These are phyloP conservation scores for Lipomyces starkeyi DNA, from an alignment of 805 yeast species.

Conservation along the genomic window DNA sequence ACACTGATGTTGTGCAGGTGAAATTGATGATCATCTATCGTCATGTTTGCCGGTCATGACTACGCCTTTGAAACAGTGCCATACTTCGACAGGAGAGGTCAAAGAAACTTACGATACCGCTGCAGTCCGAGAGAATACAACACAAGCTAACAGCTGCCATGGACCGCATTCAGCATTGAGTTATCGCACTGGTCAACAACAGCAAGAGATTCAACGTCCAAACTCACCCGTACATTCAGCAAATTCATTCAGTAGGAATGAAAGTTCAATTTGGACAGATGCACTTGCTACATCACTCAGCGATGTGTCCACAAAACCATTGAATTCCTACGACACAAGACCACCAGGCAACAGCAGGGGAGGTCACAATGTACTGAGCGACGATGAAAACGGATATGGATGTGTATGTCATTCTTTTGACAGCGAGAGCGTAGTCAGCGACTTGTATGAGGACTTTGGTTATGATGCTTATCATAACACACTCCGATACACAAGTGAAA, in stretches of 20 bases:
- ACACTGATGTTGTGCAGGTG: not conserved
- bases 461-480: slow-evolving; percentile 3
- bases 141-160: not conserved
- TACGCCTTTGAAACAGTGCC: not conserved
- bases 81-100: not conserved
- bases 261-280: not conserved
- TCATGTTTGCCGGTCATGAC: not conserved
- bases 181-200: not conserved
- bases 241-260: not conserved
- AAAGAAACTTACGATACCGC: not conserved
- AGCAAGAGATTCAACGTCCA: not conserved
- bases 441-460: not conserved
- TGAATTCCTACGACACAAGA: not conserved
- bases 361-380: not conserved
- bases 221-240: not conserved
- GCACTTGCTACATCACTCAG: not conserved
- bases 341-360: not conserved
- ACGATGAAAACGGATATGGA: not conserved
- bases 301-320: not conserved
- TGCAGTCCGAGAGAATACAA: not conserved
- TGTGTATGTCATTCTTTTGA: not conserved
- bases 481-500: not conserved
- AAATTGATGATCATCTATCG: not conserved
- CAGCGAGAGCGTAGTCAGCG: not conserved
- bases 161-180: not conserved